phyloP scores from a whole-genome alignment of 2,329 filamentous ascomycete genomes.

The Xylaria sp. region DNA sequence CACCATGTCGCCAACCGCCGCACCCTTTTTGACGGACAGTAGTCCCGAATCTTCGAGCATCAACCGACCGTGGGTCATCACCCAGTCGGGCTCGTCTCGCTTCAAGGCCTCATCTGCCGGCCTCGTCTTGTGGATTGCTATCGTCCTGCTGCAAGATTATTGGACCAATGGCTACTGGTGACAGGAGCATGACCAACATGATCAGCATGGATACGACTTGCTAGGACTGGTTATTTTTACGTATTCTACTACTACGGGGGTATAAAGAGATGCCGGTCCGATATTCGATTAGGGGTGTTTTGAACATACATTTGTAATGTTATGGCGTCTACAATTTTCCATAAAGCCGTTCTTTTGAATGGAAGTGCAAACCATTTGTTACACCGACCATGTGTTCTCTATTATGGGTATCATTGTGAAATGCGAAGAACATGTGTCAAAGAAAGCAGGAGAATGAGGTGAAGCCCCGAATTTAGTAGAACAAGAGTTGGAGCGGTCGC shows the following conservation, averaged over 20 bases:
- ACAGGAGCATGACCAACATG: constrained; percentile 12
- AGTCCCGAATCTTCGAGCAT: constrained; percentile 17
- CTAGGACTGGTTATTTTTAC: constrained; percentile 8
- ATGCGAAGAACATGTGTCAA: constrained; percentile 2
- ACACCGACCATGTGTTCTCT: constrained; percentile 11
- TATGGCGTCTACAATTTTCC: constrained; percentile 20
- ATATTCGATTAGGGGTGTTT: constrained; percentile 11
- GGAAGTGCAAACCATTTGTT: constrained; percentile 16
- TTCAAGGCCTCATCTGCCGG: constrained; percentile 23
- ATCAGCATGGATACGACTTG: constrained; percentile 11
- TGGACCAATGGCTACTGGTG: constrained; percentile 25
- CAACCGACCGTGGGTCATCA: constrained; percentile 26
- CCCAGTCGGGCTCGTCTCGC: constrained; percentile 17
- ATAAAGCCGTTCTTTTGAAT: constrained; percentile 18
- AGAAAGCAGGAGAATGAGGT: not conserved
- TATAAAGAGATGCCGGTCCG: constrained; percentile 6
- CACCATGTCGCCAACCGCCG: constrained; percentile 17
- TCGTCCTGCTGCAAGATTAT: constrained; percentile 26
- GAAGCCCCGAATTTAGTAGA: constrained; percentile 46
- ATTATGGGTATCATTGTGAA: constrained; percentile 25
- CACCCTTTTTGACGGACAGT: constrained; percentile 3
- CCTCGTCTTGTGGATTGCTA: constrained; percentile 25
- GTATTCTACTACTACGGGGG: constrained; percentile 11
- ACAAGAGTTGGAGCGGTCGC: constrained; percentile 56
- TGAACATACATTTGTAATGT: constrained; percentile 23